Evolutionary conservation across 805 yeast genomes (phyloP), one percentile per base, ranked within the genome.

Genomic region (Candida mattraensis): DNA sequence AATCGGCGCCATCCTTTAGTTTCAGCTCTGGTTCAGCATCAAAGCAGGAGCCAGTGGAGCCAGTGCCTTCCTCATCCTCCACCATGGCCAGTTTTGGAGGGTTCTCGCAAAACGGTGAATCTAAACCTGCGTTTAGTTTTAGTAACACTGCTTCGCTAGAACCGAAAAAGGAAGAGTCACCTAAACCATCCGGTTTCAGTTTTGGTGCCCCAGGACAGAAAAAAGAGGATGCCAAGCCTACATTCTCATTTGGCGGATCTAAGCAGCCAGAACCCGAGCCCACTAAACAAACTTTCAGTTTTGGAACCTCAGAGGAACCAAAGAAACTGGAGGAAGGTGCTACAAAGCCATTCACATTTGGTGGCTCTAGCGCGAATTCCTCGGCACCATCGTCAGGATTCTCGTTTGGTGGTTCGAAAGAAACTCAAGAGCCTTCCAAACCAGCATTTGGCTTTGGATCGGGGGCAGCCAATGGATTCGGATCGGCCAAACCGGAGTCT

Each of bases 121-220:
- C 35, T 7, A 24, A 34, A 13, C 29, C 38, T 16, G 40, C 45
- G 10, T 43, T 44, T 27, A 19, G 44, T 4, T 42, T 47, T 35
- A 44, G 47, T 5, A 17, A 27, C 15, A 11, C 33, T n/a, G n/a
- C n/a, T n/a, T n/a, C n/a, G 18, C 27, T 26, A 12, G 33, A 31
- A 8, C 15, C 28, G 17, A 3, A 28, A 18, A n/a, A 18, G 13
- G 9, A 10, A 22, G 24, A 20, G 8, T 4, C 29, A 5, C 10
- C 29, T 13, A 18, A 13, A 13, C 36, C 20, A 6, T n/a, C 18
- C 16, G 33, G 23, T 7, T 28, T 28, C 22, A 18, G 21, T 13
- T 35, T 35, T 21, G 39, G 39, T 5, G 28, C 24, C 20, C 26
- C 31, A 8, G 13, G 8, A 10, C 32, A 39, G 23, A 20, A 32